Percentiles rank a stretch among this genome's conserved stretches.
These are phyloP conservation scores for Rhizophlyctis rosea DNA, from an alignment of 192 early-diverging fungal species.

Conservation along the genomic window DNA sequence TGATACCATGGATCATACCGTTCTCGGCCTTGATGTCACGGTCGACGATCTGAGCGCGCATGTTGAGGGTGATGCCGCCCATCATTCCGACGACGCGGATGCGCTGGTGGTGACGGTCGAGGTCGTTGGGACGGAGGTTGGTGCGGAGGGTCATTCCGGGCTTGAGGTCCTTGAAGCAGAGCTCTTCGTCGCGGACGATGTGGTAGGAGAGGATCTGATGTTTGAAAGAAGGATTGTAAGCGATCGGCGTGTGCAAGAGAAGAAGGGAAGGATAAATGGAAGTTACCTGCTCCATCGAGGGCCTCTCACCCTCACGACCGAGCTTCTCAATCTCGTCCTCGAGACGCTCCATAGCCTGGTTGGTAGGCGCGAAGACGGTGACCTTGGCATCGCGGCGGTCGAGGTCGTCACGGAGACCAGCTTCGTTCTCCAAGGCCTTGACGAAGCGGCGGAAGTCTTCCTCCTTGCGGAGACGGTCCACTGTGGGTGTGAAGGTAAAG, in stretches of 20 bases:
- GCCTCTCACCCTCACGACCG: neutral
- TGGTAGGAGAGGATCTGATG: neutral
- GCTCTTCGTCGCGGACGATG: conserved; percentile 22
- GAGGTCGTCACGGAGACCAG: conserved; percentile 33
- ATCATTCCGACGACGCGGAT: conserved; percentile 26
- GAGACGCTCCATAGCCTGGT: conserved; percentile 11
- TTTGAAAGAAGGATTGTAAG: neutral
- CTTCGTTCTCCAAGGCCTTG: conserved; percentile 21
- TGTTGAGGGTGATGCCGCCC: conserved; percentile 27
- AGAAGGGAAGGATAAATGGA: neutral
- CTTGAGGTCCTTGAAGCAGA: conserved; percentile 15
- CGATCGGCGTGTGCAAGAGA: neutral
- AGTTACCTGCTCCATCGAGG: conserved; percentile 2
- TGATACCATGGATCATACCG: conserved; percentile 29
- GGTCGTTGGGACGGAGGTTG: conserved; percentile 18
- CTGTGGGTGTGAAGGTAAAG: conserved; percentile 6
- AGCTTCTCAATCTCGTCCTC: neutral
- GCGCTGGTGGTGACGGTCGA: conserved; percentile 31
- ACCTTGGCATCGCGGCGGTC: conserved; percentile 5
- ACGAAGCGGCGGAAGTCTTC: conserved; percentile 23
- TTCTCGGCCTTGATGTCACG: conserved; percentile 30
- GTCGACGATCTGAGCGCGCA: conserved; percentile 22
- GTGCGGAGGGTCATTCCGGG: conserved; percentile 26
- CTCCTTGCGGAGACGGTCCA: conserved; percentile 19
- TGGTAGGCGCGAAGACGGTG: conserved; percentile 31